phyloP scores from a whole-genome alignment of 192 early-diverging fungal genomes.

The Paraglomus occultum region DNA sequence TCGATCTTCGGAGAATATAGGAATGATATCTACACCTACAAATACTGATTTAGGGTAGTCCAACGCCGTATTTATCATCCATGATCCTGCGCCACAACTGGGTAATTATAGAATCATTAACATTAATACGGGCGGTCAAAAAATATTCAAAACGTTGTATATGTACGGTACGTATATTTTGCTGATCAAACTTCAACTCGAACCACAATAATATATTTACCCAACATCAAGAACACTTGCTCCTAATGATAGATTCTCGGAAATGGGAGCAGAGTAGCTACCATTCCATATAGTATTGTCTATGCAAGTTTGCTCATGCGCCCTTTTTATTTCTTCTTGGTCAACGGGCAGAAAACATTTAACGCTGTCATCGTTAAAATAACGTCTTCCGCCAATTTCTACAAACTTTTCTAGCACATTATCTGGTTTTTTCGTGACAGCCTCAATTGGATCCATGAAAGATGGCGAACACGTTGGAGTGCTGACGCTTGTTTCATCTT shows the following conservation, averaged over 20 bases:
- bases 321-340: slow-evolving; percentile 11
- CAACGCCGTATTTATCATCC: slow-evolving; percentile 8
- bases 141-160: no score
- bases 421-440: no score
- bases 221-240: slow-evolving; percentile 10
- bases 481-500: no score
- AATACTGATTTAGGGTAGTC: slow-evolving; percentile 1
- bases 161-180: no score
- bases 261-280: slow-evolving; percentile 3
- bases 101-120: background rate
- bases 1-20: background rate
- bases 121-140: background rate
- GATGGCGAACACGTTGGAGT: no score
- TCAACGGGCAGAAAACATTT: slow-evolving; percentile 7
- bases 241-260: background rate
- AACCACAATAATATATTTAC: slow-evolving; percentile 1
- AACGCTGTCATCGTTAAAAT: no score
- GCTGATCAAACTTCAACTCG: no score
- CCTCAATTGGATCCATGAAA: no score
- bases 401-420: no score
- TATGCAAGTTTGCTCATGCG: background rate
- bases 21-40: background rate
- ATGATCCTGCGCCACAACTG: slow-evolving; percentile 5
- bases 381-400: no score
- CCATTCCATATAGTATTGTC: background rate